Evolutionary conservation across 257 asterid genomes (phyloP).

Genomic region (Osmanthus fragrans): DNA sequence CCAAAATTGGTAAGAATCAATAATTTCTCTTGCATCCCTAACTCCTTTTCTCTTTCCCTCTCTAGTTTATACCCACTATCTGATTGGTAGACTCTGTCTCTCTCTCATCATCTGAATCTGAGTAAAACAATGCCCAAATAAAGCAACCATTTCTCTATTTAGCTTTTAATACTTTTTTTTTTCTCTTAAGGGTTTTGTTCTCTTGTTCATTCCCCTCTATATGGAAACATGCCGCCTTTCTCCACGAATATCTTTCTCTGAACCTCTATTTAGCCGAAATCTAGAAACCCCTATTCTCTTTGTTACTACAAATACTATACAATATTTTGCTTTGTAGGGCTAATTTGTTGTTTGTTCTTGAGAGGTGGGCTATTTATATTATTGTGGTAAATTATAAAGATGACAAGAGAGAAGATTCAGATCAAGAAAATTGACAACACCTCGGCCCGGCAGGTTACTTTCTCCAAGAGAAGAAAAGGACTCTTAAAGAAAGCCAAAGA

Average conservation of each 20-base stretch:
- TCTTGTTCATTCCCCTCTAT: slow-evolving; percentile 28
- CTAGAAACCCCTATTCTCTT: slow-evolving; percentile 20
- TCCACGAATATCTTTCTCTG: neutral
- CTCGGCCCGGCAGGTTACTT: slow-evolving; percentile 45
- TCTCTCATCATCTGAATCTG: neutral
- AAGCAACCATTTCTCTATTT: too few species aligned
- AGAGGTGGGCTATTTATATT: neutral
- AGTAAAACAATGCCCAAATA: neutral
- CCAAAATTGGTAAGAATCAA: neutral
- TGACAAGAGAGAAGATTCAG: slow-evolving; percentile 53
- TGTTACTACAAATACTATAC: neutral
- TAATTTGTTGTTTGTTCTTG: neutral
- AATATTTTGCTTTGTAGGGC: neutral
- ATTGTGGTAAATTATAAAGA: neutral
- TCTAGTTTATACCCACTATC: neutral
- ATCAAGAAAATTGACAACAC: slow-evolving; percentile 51
- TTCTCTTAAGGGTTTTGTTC: slow-evolving; percentile 29
- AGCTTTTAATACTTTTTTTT: neutral
- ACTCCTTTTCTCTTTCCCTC: too few species aligned
- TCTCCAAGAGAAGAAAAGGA: slow-evolving; percentile 53
- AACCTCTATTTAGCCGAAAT: neutral
- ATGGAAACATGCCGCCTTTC: slow-evolving; percentile 47
- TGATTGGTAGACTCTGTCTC: neutral
- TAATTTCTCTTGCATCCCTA: neutral
- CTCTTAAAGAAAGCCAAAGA: slow-evolving; percentile 56